Conservation (phyloP, 1,284 basidiomycete species). For the Mycena citricolor region DNA sequence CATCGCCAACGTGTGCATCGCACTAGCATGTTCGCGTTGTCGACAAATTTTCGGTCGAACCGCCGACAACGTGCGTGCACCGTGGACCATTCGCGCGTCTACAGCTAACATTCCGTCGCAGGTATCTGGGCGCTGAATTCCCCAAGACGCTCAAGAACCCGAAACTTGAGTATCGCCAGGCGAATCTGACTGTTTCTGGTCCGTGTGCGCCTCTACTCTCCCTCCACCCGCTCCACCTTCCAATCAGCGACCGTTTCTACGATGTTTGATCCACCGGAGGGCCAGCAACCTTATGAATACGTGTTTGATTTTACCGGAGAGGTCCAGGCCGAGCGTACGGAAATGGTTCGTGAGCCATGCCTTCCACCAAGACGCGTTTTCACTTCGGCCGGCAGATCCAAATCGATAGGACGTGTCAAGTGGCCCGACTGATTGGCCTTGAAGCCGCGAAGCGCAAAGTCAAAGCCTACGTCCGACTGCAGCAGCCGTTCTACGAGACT, state of each 20-base stretch:
- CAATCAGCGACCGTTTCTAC: constrained; percentile 59
- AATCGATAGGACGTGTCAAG: constrained; percentile 74
- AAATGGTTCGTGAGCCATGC: constrained; percentile 52
- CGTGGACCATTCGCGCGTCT: constrained; percentile 8
- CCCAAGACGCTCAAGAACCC: constrained; percentile 64
- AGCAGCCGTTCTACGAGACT: constrained; percentile 82
- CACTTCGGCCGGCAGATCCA: constrained; percentile 53
- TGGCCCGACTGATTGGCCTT: constrained; percentile 67
- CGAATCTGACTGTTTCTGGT: constrained; percentile 75
- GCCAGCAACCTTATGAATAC: constrained; percentile 63
- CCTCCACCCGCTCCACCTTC: constrained; percentile 10
- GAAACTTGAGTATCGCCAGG: constrained; percentile 80
- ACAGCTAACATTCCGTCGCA: constrained; percentile 31
- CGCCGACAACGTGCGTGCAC: constrained; percentile 77
- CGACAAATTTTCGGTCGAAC: constrained; percentile 82
- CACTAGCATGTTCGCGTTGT: constrained; percentile 72
- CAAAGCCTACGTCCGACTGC: constrained; percentile 78
- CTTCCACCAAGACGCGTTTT: constrained; percentile 15
- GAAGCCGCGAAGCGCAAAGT: constrained; percentile 68
- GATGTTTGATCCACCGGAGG: constrained; percentile 68
- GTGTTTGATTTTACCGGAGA: constrained; percentile 86
- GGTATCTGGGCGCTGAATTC: constrained; percentile 81
- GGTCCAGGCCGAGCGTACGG: constrained; percentile 73
- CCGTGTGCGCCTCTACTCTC: constrained; percentile 27
- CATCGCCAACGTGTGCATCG: constrained; percentile 17